Evolutionary conservation across 257 asterid genomes (phyloP), one percentile per base, ranked within the genome.

Genomic region (Catharanthus roseus): DNA sequence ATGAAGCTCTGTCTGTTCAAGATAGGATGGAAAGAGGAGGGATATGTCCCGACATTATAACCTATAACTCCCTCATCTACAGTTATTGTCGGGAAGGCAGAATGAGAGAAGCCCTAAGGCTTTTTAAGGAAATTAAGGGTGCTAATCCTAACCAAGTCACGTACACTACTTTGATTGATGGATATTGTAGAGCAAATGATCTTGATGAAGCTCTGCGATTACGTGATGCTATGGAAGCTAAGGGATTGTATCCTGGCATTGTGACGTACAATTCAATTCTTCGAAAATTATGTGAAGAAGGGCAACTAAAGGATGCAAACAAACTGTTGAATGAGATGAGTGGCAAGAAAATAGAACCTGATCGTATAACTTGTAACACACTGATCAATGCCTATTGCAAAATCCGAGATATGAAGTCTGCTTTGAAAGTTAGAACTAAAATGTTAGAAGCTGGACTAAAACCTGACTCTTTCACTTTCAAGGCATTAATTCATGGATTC

Each of bases 341-440:
- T 15, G 91, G 83, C 68, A 82, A 83, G 72, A 86, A 81, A 70
- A 73, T 93, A 49, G 85, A 86, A 24, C 92, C 99, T 3, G 92
- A 93, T 71, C 82, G 65, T 69, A 73, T 91, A 33, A 91, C 99
- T 1, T 93, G 97, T 47, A 93, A 93, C 85, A 93, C 99, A 0
- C 78, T 93, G 75, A 89, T 93, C 45, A 93, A 91, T 80, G 92
- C 92, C 47, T 90, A 93, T 75, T 82, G 90, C 89, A 90, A 93
- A 85, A 86, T 89, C 7, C 91, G 96, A 50, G 99, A 93, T 72
- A 86, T 85, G 92, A 51, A 69, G 60, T 91, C 97, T 31, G 90
- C 96, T 57, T 68, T 86, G 79, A 89, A 77, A 76, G 88, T 91
- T 69, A 81, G 82, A 70, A 77, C 74, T 39, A 91, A 80, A 81